Percentiles rank a stretch among this genome's conserved stretches.
Evolutionary conservation across 148 eudicot genomes (phyloP).

Genomic region (Rhododendron simsii): DNA sequence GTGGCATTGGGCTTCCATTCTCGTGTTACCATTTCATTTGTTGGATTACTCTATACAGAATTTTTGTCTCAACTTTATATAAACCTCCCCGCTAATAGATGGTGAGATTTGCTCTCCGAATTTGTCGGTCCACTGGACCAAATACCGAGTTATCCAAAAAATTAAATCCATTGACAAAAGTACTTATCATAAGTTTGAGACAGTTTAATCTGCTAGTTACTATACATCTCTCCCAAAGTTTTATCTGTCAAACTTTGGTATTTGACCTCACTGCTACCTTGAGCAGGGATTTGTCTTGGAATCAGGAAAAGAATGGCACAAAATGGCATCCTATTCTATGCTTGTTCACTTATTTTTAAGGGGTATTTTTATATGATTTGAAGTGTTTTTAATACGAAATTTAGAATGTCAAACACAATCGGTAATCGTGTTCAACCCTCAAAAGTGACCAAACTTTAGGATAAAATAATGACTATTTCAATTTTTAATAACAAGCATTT

Average conservation of each 20-base stretch:
- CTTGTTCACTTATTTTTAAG: background rate
- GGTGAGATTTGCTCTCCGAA: background rate
- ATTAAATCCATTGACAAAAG: background rate
- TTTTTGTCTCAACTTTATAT: background rate
- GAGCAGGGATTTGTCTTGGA: background rate
- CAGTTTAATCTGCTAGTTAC: background rate
- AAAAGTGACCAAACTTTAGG: background rate
- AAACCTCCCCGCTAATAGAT: background rate
- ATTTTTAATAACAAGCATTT: background rate
- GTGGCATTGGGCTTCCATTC: background rate
- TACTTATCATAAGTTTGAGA: too few species aligned
- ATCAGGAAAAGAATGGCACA: background rate
- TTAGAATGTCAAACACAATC: background rate
- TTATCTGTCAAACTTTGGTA: background rate
- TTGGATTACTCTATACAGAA: background rate
- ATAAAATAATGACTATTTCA: background rate
- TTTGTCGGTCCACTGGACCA: background rate
- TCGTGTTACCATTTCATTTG: background rate
- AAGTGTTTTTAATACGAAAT: background rate
- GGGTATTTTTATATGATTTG: background rate
- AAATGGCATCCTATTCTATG: background rate
- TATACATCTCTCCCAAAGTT: background rate
- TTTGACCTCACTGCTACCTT: background rate
- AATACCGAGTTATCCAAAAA: background rate
- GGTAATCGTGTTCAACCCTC: conserved; percentile 16